These are phyloP conservation scores for Ambrosia hybrid DNA, from an alignment of 140 eudicot genomes.

Conservation along the genomic window DNA sequence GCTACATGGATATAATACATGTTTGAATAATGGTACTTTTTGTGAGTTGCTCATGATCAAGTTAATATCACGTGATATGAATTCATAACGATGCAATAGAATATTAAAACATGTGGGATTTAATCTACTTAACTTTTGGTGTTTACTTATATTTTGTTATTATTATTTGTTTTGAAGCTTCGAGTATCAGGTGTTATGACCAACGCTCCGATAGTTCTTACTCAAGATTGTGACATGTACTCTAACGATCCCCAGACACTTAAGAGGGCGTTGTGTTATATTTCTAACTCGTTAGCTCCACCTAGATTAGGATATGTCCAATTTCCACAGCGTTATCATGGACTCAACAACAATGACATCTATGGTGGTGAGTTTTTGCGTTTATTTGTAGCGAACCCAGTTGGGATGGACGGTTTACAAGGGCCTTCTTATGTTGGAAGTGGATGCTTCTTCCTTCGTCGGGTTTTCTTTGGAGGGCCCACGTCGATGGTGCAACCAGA, in stretches of 20 bases:
- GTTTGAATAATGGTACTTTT: too few relatives aligned
- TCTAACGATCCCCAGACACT: conserved; percentile 77
- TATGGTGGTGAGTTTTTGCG: conserved; percentile 59
- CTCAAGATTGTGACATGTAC: conserved; percentile 83
- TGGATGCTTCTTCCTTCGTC: conserved; percentile 73
- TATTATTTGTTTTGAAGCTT: conserved; percentile 39
- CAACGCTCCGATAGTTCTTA: conserved; percentile 65
- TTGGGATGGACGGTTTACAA: conserved; percentile 69
- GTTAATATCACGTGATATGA: not conserved
- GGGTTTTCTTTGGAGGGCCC: conserved; percentile 75
- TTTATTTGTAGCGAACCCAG: conserved; percentile 41
- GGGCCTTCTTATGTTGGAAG: conserved; percentile 75
- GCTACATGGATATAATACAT: too few relatives aligned
- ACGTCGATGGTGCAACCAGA: conserved; percentile 41
- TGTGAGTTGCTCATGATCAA: not conserved
- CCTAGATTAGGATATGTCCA: conserved; percentile 57
- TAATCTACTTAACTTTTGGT: not conserved
- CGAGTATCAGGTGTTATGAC: conserved; percentile 83
- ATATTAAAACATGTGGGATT: not conserved
- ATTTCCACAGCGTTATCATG: conserved; percentile 71
- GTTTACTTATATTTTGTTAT: not conserved
- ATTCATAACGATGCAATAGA: too few relatives aligned
- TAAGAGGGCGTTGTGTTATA: conserved; percentile 50
- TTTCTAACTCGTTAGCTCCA: conserved; percentile 29
- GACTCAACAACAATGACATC: conserved; percentile 66